Evolutionary conservation across 129 eudicot species (phyloP).

Genomic region (Pittosporum tobira): DNA sequence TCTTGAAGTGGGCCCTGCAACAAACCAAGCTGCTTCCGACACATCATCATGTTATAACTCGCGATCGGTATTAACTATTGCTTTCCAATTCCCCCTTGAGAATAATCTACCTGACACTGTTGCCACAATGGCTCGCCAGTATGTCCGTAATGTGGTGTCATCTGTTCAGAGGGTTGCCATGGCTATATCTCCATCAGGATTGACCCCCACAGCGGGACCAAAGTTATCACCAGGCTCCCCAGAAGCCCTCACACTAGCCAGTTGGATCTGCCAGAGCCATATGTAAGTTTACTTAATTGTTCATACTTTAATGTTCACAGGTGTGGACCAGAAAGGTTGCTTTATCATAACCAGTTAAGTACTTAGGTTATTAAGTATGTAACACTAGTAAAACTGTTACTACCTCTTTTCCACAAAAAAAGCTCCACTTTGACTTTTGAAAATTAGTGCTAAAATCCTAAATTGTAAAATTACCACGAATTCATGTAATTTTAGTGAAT

Average conservation of each 20-base stretch:
- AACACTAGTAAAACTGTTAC: too few species aligned
- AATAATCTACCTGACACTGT: constrained; percentile 67
- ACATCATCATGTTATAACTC: constrained; percentile 24
- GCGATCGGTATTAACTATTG: constrained; percentile 80
- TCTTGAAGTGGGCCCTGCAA: constrained; percentile 82
- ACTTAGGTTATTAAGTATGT: background rate
- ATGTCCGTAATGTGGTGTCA: constrained; percentile 76
- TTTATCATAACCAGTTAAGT: background rate
- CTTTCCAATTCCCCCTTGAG: constrained; percentile 89
- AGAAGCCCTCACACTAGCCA: constrained; percentile 77
- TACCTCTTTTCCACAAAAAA: too few species aligned
- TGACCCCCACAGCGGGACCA: constrained; percentile 53
- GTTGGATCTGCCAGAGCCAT: constrained; percentile 94
- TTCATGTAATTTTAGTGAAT: too few species aligned
- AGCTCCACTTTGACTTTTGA: too few species aligned
- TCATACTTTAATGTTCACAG: background rate
- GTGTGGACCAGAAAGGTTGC: background rate
- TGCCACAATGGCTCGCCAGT: constrained; percentile 93
- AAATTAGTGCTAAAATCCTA: too few species aligned
- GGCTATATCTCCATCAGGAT: constrained; percentile 85
- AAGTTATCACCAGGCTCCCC: constrained; percentile 80
- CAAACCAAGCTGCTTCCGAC: constrained; percentile 35
- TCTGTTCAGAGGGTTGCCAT: constrained; percentile 91
- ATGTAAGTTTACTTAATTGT: constrained; percentile 29
- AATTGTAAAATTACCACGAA: too few species aligned